Evolutionary conservation across 2,329 filamentous ascomycete species (phyloP), one percentile per base, ranked within the genome.

Genomic region (Talaromyces sp.): DNA sequence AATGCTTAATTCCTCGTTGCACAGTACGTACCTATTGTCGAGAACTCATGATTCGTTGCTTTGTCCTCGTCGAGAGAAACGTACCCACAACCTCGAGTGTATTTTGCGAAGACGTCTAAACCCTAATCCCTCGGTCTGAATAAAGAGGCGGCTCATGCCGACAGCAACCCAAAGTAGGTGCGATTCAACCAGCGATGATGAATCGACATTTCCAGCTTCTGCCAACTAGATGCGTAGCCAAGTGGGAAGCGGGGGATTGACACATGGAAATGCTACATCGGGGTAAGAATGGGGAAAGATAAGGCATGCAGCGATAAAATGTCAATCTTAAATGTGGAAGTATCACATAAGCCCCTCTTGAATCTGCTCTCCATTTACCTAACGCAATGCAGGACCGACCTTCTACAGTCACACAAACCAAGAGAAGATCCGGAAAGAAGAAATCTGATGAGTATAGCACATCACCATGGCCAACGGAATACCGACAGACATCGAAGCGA

Each of bases 401-500:
- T 6, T 28, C 28, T n/a, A 28, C 28, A 28, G 28, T 28, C 3
- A 3, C 28, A 52, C 2, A 18, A 4, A 35, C 5, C 33, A 12
- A 8, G 3, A 16, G 14, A 7, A 4, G 11, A 9, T 16, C 46
- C n/a, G n/a, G n/a, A n/a, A n/a, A n/a, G n/a, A n/a, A n/a, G n/a
- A 16, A 50, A 18, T n/a, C 4, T 16, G 7, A 7, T 8, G 7
- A 52, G 16, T 52, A 52, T 52, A 33, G 11, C 12, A 21, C 25
- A 7, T 28, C 5, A 31, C 11, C n/a, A 63, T 63, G 55, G 61
- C 55, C 16, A 25, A 11, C 4, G 11, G 42, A 6, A 31, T 7
- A 11, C 4, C 35, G 18, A 63, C 59, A 28, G 61, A 63, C 35
- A 18, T 62, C 18, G 60, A 62, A 28, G 40, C 52, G 3, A 28